Evolutionary conservation across 2,329 filamentous ascomycete genomes (phyloP), one percentile per base, ranked within the genome.

Genomic region (Pestalotiopsis sp.): DNA sequence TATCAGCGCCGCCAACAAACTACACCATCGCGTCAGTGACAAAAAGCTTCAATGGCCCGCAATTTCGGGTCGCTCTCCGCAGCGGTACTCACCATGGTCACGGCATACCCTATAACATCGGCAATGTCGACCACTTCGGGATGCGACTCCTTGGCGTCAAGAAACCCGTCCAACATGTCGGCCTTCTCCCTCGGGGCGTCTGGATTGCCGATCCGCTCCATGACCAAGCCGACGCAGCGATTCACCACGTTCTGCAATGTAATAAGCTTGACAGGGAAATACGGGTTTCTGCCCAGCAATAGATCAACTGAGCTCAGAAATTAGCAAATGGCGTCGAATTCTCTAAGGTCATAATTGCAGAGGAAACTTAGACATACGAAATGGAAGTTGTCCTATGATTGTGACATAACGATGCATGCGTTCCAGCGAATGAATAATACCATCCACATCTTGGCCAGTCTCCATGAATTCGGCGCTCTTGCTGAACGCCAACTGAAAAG

Each of bases 401-500:
- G 68, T 64, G 67, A 79, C 73, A 76, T 80, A 76, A 63, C 81
- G 78, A 4, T 80, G 74, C 4, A 81, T 75, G 6, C 77, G 73
- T 23, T 76, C 76, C 0, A 76, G 71, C 11, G 71, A 72, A 9
- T 67, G 69, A 6, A 84, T 79, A 39, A 79, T 83, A 4, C 76
- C 78, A 41, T 79, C 77, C 70, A 81, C 75, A 69, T 84, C 82
- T 9, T 69, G 69, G 2, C 78, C 75, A 4, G 78, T 73, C 36
- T 83, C 74, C 20, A 84, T 74, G 70, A 83, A 84, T 9, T 82
- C 82, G 52, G 84, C 79, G 56, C 77, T 77, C 13, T 78, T 74
- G 49, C 80, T 79, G 57, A 83, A 85, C 23, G 80, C 81, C 20
- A 83, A 72, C 49, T 80, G 78, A 23, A 82, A 82, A 66, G 83